These are phyloP conservation scores for Ilex paraguariensis DNA, from an alignment of 305 asterid genomes.

Conservation along the genomic window DNA sequence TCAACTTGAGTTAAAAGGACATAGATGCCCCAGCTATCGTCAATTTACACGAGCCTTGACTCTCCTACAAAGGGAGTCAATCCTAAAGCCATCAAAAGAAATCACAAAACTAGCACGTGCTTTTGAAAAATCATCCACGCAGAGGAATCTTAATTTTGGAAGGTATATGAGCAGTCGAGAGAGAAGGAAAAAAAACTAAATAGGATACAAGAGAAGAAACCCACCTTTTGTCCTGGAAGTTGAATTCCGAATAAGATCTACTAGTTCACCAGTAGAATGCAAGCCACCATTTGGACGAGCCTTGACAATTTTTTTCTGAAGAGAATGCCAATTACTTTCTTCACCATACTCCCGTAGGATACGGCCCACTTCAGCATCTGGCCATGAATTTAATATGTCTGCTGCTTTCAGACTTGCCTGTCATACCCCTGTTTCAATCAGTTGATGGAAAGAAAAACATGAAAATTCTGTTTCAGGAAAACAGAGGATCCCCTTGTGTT, in stretches of 20 bases:
- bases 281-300: constrained; percentile 83
- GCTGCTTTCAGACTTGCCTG: constrained; percentile 93
- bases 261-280: constrained; percentile 77
- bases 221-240: constrained; percentile 69
- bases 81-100: no score
- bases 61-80: background rate
- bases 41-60: background rate
- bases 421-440: constrained; percentile 60
- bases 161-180: background rate
- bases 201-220: background rate
- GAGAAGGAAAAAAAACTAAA: background rate
- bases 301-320: constrained; percentile 69
- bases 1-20: background rate
- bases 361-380: constrained; percentile 79
- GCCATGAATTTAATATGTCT: constrained; percentile 91
- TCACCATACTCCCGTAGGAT: constrained; percentile 89
- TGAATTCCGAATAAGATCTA: constrained; percentile 70
- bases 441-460: constrained; percentile 29
- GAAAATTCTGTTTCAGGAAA: constrained; percentile 15
- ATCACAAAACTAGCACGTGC: no score
- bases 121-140: background rate
- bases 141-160: background rate
- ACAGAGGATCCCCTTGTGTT: background rate
- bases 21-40: background rate
- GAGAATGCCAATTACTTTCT: constrained; percentile 85